Evolutionary conservation across 768 basidiomycete species (phyloP).

Genomic region (Ephemerocybe angulata): DNA sequence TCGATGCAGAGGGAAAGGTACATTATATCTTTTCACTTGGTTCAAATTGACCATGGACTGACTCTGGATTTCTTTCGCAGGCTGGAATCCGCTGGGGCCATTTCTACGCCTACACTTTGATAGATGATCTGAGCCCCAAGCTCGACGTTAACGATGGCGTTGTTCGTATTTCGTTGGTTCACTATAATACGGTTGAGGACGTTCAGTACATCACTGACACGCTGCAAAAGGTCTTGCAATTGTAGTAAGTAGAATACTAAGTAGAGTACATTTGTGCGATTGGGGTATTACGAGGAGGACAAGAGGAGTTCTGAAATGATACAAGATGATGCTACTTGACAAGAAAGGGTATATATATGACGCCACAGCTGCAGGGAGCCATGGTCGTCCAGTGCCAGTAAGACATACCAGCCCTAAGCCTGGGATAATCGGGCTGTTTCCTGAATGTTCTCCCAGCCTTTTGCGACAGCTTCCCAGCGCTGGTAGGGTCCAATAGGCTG

Average conservation of each 20-base stretch:
- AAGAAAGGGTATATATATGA: no score
- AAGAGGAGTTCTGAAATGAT: no score
- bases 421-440: no score
- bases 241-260: neutral
- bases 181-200: constrained; percentile 75
- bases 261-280: no score
- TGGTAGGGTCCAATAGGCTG: no score
- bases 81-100: constrained; percentile 77
- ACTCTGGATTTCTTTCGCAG: constrained; percentile 31
- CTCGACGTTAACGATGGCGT: constrained; percentile 62
- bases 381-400: no score
- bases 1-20: constrained; percentile 63
- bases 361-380: no score
- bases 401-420: no score
- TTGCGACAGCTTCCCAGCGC: no score
- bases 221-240: constrained; percentile 49
- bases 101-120: constrained; percentile 70
- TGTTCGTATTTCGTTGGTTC: constrained; percentile 72
- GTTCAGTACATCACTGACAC: constrained; percentile 56
- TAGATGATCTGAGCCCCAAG: constrained; percentile 50
- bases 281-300: no score
- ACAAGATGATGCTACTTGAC: no score
- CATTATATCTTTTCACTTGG: constrained; percentile 22
- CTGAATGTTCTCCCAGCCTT: no score
- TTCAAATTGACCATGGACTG: neutral